Evolutionary conservation across 2,329 filamentous ascomycete genomes (phyloP).

Genomic region (Hymenoscyphus repandus): DNA sequence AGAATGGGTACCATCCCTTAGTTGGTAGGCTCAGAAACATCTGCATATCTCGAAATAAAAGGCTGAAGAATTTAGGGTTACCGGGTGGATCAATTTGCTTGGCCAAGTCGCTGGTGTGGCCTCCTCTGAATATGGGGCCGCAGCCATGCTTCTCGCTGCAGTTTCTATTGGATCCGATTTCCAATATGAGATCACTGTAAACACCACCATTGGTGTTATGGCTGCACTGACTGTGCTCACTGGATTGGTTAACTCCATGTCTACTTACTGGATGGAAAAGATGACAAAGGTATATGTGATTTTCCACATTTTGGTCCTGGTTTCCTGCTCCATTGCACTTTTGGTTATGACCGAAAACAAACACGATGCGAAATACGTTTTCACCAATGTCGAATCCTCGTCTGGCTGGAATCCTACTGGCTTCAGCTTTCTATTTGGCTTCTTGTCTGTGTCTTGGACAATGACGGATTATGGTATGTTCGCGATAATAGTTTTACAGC

Average conservation of each 20-base stretch:
- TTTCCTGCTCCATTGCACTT: constrained; percentile 47
- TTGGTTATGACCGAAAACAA: constrained; percentile 46
- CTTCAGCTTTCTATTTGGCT: constrained; percentile 56
- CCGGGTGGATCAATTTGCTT: constrained; percentile 46
- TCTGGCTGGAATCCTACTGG: constrained; percentile 50
- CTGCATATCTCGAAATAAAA: neutral
- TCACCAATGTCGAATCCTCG: constrained; percentile 45
- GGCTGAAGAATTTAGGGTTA: constrained; percentile 16
- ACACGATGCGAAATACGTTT: constrained; percentile 47
- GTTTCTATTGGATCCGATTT: constrained; percentile 46
- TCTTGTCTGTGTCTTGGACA: constrained; percentile 54
- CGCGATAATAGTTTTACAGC: constrained; percentile 18
- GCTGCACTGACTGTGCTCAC: constrained; percentile 46
- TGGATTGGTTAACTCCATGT: constrained; percentile 49
- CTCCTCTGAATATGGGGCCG: constrained; percentile 51
- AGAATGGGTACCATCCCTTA: constrained; percentile 42
- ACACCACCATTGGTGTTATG: constrained; percentile 49
- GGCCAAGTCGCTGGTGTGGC: constrained; percentile 47
- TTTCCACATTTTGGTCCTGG: constrained; percentile 47
- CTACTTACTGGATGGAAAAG: constrained; percentile 53
- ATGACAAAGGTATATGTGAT: constrained; percentile 53
- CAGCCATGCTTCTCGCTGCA: constrained; percentile 51
- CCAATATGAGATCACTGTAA: constrained; percentile 40
- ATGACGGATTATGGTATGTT: constrained; percentile 50
- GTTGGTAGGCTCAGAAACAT: constrained; percentile 34